A percentile compares a stretch with the other conserved stretches of the same genome.
Conservation (phyloP, 2,329 filamentous ascomycete species). For the Sclerotinia subarctica region DNA sequence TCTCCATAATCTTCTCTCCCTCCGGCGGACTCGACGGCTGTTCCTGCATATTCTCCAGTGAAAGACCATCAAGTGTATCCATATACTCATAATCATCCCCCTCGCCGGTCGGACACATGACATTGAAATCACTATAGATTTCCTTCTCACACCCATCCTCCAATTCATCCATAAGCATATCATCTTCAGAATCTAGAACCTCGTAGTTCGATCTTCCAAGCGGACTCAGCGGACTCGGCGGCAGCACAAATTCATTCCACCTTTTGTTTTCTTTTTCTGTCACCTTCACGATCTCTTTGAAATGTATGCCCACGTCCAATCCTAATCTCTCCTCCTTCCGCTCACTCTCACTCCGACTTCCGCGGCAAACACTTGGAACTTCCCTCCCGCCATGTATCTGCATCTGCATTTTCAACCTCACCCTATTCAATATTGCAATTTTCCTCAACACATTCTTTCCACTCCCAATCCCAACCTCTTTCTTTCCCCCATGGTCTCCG, state of each 20-base stretch:
- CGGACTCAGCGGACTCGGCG: constrained; percentile 37
- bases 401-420: constrained; percentile 49
- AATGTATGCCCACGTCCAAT: constrained; percentile 3
- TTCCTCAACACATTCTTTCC: constrained; percentile 47
- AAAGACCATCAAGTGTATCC: constrained; percentile 38
- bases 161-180: constrained; percentile 16
- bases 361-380: constrained; percentile 31
- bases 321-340: constrained; percentile 15
- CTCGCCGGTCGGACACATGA: constrained; percentile 34
- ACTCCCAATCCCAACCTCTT: constrained; percentile 46
- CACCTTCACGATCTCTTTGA: constrained; percentile 31
- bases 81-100: constrained; percentile 37
- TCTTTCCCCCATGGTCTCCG: constrained; percentile 40
- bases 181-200: constrained; percentile 38
- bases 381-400: constrained; percentile 32
- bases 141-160: constrained; percentile 22
- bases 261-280: constrained; percentile 33
- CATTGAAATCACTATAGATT: constrained; percentile 39
- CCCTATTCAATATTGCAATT: constrained; percentile 62
- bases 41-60: constrained; percentile 33
- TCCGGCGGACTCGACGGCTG: constrained; percentile 30
- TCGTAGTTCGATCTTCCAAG: constrained; percentile 40
- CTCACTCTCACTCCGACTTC: constrained; percentile 21
- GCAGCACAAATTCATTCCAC: constrained; percentile 32
- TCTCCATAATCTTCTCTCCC: constrained; percentile 35